Percentiles rank a stretch among this genome's conserved stretches.
phyloP scores from a whole-genome alignment of 495 filamentous ascomycete genomes.

The Aspergillus funiculosus region DNA sequence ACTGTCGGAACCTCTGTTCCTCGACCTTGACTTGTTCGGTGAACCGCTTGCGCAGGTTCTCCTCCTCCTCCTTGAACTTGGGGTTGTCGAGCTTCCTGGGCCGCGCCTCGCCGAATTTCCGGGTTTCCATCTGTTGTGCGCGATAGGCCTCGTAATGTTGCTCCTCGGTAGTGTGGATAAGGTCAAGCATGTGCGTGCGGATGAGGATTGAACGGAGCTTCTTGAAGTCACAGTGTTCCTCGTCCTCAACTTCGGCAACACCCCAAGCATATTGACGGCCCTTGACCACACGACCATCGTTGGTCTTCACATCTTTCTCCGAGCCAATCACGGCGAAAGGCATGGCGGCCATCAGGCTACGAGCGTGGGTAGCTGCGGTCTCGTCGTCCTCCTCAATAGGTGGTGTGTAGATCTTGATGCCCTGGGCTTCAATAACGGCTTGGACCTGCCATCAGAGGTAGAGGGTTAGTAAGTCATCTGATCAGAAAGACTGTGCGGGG shows the following conservation, averaged over 20 bases:
- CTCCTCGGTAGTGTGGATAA: constrained; percentile 99
- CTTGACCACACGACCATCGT: constrained; percentile 92
- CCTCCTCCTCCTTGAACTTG: constrained; percentile 99
- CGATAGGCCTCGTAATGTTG: constrained; percentile 98
- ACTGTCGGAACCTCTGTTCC: constrained; percentile 96
- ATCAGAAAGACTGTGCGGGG: background rate
- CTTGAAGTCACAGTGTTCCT: constrained; percentile 99
- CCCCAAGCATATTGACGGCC: constrained; percentile 99
- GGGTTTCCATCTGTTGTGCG: constrained; percentile 98
- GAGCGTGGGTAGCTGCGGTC: constrained; percentile 85
- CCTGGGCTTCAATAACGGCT: constrained; percentile 92
- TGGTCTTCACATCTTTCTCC: constrained; percentile 97
- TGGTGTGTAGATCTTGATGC: constrained; percentile 98
- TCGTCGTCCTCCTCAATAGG: constrained; percentile 98
- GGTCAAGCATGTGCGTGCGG: constrained; percentile 99
- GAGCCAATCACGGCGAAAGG: constrained; percentile 98
- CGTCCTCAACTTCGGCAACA: constrained; percentile 98
- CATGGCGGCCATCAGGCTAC: constrained; percentile 92
- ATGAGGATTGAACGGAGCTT: constrained; percentile 98
- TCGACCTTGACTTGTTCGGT: constrained; percentile 99
- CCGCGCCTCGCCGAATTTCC: constrained; percentile 96
- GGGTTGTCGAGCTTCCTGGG: constrained; percentile 98
- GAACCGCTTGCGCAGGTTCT: constrained; percentile 95
- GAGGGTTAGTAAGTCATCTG: constrained; percentile 1
- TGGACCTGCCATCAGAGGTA: constrained; percentile 58